These are phyloP conservation scores for Vanrija humicola DNA, from an alignment of 1,284 basidiomycete species.

Conservation along the genomic window DNA sequence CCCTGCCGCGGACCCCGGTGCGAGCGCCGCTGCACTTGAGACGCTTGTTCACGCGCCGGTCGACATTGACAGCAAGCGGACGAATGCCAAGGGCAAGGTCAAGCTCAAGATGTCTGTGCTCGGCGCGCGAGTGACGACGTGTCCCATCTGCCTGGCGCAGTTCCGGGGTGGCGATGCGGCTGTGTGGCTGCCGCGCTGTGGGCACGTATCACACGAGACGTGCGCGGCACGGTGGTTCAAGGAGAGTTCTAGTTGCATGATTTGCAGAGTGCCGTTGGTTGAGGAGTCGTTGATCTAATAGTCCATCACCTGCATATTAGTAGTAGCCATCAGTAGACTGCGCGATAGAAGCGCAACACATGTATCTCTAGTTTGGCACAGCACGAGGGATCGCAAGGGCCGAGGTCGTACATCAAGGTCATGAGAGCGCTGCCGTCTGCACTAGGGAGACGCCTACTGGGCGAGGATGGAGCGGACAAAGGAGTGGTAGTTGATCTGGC, in stretches of 20 bases:
- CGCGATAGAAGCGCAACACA: no score
- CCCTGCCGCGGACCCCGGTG: slow-evolving; percentile 49
- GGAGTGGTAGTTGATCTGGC: slow-evolving; percentile 95
- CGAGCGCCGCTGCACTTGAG: slow-evolving; percentile 37
- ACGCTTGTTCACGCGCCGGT: slow-evolving; percentile 59
- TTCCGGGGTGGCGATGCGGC: slow-evolving; percentile 62
- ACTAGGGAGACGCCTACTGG: slow-evolving; percentile 53
- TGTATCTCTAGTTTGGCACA: no score
- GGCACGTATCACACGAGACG: slow-evolving; percentile 54
- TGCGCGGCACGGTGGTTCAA: slow-evolving; percentile 46
- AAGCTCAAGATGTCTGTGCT: slow-evolving; percentile 71
- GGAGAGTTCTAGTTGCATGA: slow-evolving; percentile 44
- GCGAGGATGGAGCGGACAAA: slow-evolving; percentile 88
- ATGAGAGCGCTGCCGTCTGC: background rate
- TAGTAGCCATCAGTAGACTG: no score
- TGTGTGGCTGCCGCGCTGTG: slow-evolving; percentile 62
- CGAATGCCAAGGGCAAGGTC: slow-evolving; percentile 64
- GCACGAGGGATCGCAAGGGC: no score
- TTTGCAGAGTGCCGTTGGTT: slow-evolving; percentile 36
- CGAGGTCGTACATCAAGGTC: no score
- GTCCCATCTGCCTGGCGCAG: slow-evolving; percentile 72
- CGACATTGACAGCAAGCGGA: slow-evolving; percentile 62
- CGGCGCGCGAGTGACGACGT: slow-evolving; percentile 70
- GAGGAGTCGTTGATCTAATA: background rate
- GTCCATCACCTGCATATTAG: no score